Conservation (phyloP, 148 eudicot species). For the Camellia granthamiana region DNA sequence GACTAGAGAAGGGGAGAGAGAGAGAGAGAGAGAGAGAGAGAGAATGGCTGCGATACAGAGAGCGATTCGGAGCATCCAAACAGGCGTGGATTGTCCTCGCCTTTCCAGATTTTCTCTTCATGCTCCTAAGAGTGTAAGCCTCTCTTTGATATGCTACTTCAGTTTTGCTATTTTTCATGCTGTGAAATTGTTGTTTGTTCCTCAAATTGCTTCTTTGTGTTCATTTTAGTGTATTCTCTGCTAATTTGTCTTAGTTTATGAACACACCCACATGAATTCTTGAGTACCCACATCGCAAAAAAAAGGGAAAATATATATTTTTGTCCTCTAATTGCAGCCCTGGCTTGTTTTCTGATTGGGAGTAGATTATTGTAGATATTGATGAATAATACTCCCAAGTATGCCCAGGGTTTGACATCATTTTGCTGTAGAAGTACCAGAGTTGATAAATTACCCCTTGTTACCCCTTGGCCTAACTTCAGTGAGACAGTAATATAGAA, state of each 20-base stretch:
- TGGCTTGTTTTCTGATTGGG: too few species aligned
- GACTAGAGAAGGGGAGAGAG: background rate
- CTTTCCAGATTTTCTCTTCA: slow-evolving; percentile 65
- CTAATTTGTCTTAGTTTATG: background rate
- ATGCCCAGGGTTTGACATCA: background rate
- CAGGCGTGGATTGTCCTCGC: slow-evolving; percentile 42
- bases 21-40: slow-evolving; percentile 8
- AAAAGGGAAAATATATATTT: background rate
- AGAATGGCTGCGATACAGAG: slow-evolving; percentile 27
- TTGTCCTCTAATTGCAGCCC: too few species aligned
- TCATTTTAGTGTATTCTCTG: background rate
- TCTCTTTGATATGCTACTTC: background rate
- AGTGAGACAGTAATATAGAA: background rate
- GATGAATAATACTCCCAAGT: too few species aligned
- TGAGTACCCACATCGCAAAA: background rate
- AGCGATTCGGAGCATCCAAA: slow-evolving; percentile 39
- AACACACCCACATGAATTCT: slow-evolving; percentile 5
- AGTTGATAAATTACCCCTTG: background rate
- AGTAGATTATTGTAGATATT: background rate
- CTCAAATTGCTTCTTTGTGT: background rate
- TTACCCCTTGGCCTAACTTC: background rate
- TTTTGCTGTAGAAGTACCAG: background rate
- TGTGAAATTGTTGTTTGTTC: background rate
- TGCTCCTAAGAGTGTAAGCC: slow-evolving; percentile 63
- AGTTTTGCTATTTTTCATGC: too few species aligned